Evolutionary conservation across 306 rosid species (phyloP).

Genomic region (Quercus dentata): DNA sequence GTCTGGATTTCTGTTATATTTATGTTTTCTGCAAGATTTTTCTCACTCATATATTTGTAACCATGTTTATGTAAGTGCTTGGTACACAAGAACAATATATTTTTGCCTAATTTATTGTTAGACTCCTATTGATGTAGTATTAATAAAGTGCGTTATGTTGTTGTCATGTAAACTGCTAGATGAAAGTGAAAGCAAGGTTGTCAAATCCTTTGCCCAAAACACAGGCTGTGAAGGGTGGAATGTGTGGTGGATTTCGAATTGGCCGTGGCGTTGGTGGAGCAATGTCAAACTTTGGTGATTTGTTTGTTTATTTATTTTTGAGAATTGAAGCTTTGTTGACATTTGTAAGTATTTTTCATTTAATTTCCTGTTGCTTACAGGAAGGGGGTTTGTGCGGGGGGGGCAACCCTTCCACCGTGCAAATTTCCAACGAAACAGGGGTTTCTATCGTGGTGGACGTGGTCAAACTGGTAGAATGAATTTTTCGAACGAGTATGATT

Average conservation of each 20-base stretch:
- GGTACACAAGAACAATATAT: neutral
- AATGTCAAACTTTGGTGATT: slow-evolving; percentile 48
- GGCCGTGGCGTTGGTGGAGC: slow-evolving; percentile 45
- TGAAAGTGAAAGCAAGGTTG: slow-evolving; percentile 80
- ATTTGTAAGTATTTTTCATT: slow-evolving; percentile 4
- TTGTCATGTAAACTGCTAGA: slow-evolving; percentile 29
- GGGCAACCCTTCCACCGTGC: slow-evolving; percentile 35
- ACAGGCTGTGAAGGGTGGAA: slow-evolving; percentile 78
- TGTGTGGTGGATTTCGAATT: slow-evolving; percentile 80
- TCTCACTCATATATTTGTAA: neutral
- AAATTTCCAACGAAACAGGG: slow-evolving; percentile 44
- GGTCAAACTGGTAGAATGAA: slow-evolving; percentile 51
- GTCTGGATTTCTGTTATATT: neutral
- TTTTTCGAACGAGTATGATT: slow-evolving; percentile 30
- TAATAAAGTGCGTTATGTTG: slow-evolving; percentile 9
- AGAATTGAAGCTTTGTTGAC: slow-evolving; percentile 13
- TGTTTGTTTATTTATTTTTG: slow-evolving; percentile 9
- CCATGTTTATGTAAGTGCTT: neutral
- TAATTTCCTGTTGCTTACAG: slow-evolving; percentile 26
- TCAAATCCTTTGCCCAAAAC: slow-evolving; percentile 88
- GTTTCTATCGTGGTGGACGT: slow-evolving; percentile 40
- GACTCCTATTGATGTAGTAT: neutral
- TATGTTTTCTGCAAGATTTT: neutral
- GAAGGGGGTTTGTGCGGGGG: slow-evolving; percentile 54
- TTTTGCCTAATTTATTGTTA: slow-evolving; percentile 9